Percentiles rank a stretch among this genome's conserved stretches.
These are phyloP conservation scores for Arthroderma sp. DNA, from an alignment of 2,329 filamentous ascomycete genomes.

Conservation along the genomic window DNA sequence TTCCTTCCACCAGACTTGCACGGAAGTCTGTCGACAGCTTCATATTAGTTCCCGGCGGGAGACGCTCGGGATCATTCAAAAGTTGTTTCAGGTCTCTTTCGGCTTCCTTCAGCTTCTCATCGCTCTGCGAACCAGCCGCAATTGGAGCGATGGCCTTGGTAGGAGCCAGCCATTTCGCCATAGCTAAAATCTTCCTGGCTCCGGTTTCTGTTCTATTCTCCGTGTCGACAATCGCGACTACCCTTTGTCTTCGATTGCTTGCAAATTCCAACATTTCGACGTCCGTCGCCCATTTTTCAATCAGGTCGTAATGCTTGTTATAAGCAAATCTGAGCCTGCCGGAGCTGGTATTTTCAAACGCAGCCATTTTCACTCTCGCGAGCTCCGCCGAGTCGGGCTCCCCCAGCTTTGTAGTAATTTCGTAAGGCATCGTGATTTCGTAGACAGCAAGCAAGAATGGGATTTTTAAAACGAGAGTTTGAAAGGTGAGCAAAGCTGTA, in stretches of 20 bases:
- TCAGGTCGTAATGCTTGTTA: neutral
- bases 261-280: constrained; percentile 1
- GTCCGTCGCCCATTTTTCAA: constrained; percentile 1
- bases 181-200: neutral
- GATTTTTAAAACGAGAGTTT: no score
- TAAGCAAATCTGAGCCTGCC: neutral
- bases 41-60: neutral
- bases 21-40: neutral
- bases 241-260: neutral
- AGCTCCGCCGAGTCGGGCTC: neutral
- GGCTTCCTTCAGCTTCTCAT: neutral
- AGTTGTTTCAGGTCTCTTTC: neutral
- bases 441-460: no score
- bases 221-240: neutral
- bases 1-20: neutral
- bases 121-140: neutral
- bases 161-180: neutral
- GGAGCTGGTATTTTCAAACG: neutral
- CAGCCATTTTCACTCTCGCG: neutral
- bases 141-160: neutral
- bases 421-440: neutral
- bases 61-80: neutral
- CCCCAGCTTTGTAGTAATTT: neutral
- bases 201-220: neutral
- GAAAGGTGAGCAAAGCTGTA: no score